Evolutionary conservation across 495 filamentous ascomycete species (phyloP), one percentile per base, ranked within the genome.

Genomic region (Neurospora sp.): DNA sequence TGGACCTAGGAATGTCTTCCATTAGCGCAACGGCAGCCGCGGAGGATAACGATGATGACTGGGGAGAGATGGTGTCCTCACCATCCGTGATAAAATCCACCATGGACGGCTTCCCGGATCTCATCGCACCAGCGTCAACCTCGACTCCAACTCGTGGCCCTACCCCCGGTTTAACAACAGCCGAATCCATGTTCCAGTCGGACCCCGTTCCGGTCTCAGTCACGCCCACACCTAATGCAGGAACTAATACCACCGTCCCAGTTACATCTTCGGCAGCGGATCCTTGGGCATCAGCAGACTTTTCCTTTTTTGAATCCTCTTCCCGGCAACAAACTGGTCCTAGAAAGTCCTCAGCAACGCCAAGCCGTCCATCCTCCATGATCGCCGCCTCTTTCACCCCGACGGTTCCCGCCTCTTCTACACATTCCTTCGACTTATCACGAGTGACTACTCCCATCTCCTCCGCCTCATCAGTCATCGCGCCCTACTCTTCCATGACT

Each of bases 41-140:
- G 0, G 82, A 83, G 18, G 81, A 82, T n/a, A 82, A 86, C 16
- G 86, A 84, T 7, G 84, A 86, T 72, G 85, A 86, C 31, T 88
- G 86, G 86, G 86, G 86, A 16, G 86, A 88, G 72, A 86, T 88
- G 86, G 81, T 88, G 1, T 82, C 83, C 10, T 87, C 86, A 2
- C 85, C 86, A 38, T 73, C 73, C 6, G 74, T 75, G 5, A 69
- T 77, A 8, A 71, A 78, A 38, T 71, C 78, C 0, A 72, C 74
- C 46, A 18, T 48, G 18, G 59, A 39, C 39, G 71, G 46, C 2
- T 71, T 74, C 62, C 73, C 42, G 46, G 73, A 20, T 23, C 69
- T 72, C 11, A 70, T 23, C 73, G 72, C 54, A 31, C 27, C 54
- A 16, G 54, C 18, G 27, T 66, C 54, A 66, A 66, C 54, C 1